Evolutionary conservation across 1,284 basidiomycete species (phyloP).

Genomic region (Boletus nobilissimus): DNA sequence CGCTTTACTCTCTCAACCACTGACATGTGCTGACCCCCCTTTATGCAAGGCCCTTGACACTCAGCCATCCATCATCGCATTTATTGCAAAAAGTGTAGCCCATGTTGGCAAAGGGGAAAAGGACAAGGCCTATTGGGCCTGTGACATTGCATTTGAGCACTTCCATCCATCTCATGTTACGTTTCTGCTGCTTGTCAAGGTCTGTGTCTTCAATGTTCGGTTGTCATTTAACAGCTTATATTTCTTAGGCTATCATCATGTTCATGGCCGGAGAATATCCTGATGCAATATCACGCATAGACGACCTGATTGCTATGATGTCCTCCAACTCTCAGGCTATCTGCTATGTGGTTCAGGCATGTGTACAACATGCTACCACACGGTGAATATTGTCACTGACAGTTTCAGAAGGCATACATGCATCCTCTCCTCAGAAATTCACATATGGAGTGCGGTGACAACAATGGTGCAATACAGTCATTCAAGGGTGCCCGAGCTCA

Average conservation of each 20-base stretch:
- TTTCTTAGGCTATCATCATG: neutral
- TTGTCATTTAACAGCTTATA: neutral
- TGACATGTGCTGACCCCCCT: neutral
- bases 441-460: neutral
- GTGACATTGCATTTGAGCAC: neutral
- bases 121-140: neutral
- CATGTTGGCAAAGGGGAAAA: neutral
- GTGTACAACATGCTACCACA: neutral
- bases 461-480: neutral
- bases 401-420: neutral
- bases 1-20: neutral
- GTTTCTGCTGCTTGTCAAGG: neutral
- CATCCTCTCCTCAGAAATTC: neutral
- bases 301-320: neutral
- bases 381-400: neutral
- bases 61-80: neutral
- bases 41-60: neutral
- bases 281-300: neutral
- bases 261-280: neutral
- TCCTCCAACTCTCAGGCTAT: neutral
- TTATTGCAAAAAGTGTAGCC: neutral
- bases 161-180: neutral
- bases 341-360: neutral
- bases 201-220: neutral
- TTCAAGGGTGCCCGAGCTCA: neutral